Percentiles rank a stretch among this genome's conserved stretches.
Conservation (phyloP, 2,329 filamentous ascomycete species). For the Diatrype stigma region DNA sequence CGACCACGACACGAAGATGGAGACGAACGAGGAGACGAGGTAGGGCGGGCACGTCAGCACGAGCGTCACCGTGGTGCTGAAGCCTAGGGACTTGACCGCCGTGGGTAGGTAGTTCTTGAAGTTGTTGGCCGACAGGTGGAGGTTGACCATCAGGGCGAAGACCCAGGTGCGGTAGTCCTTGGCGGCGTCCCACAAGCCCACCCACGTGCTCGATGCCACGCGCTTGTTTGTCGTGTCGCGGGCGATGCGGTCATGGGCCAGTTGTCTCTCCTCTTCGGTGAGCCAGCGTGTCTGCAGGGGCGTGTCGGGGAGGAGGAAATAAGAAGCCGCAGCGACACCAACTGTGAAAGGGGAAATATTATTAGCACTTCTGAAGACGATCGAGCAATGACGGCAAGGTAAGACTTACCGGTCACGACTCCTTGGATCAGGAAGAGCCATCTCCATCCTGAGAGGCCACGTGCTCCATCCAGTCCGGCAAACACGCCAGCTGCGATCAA, state of each 20-base stretch:
- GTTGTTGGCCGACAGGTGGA: conserved; percentile 29
- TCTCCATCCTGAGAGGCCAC: neutral
- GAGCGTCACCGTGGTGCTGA: conserved; percentile 39
- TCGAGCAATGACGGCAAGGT: no score
- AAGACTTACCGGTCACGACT: conserved; percentile 11
- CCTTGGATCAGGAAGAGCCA: conserved; percentile 1
- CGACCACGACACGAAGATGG: conserved; percentile 33
- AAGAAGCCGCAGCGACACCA: conserved; percentile 14
- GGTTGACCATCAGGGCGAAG: conserved; percentile 42
- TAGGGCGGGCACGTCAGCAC: conserved; percentile 43
- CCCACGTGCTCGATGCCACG: conserved; percentile 28
- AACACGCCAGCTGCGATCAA: conserved; percentile 1
- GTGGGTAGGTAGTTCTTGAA: conserved; percentile 27
- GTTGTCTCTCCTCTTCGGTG: conserved; percentile 37
- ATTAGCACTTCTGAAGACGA: neutral
- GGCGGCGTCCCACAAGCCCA: conserved; percentile 36
- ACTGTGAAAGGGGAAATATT: conserved; percentile 11
- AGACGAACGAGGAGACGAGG: conserved; percentile 23
- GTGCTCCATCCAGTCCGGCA: neutral
- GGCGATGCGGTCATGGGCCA: conserved; percentile 35
- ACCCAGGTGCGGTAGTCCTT: conserved; percentile 40
- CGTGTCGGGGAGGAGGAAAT: conserved; percentile 33
- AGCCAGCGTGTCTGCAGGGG: conserved; percentile 39
- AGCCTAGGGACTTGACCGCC: conserved; percentile 39
- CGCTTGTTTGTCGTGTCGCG: conserved; percentile 29